Evolutionary conservation across 768 basidiomycete genomes (phyloP).

Genomic region (Mycena vitilis): DNA sequence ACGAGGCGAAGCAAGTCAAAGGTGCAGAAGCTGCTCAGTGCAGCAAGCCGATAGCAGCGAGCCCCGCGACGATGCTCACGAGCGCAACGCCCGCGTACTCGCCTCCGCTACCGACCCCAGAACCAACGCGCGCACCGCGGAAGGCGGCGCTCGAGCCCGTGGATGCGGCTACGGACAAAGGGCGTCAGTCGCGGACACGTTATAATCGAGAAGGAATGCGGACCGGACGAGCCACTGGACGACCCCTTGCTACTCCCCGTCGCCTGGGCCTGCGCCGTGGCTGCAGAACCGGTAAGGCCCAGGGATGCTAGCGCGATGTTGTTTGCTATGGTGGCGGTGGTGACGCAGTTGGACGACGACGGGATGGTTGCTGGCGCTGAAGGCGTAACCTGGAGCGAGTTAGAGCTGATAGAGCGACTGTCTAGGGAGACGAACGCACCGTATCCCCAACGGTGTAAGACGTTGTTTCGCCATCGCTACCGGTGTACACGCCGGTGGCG

Average conservation of each 20-base stretch:
- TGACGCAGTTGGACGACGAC: slow-evolving; percentile 54
- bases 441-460: slow-evolving; percentile 55
- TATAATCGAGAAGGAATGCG: neutral
- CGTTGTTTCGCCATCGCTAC: slow-evolving; percentile 40
- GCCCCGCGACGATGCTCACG: slow-evolving; percentile 16
- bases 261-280: neutral
- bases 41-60: slow-evolving; percentile 29
- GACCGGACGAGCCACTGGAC: neutral
- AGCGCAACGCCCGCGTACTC: slow-evolving; percentile 28
- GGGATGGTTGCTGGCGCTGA: slow-evolving; percentile 49
- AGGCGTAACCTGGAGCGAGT: slow-evolving; percentile 43
- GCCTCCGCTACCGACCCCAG: slow-evolving; percentile 1
- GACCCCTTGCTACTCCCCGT: neutral
- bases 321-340: slow-evolving; percentile 51
- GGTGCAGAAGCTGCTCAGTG: neutral
- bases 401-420: too few species aligned
- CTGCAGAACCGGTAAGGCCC: neutral
- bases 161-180: neutral
- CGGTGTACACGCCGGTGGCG: slow-evolving; percentile 50
- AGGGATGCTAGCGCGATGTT: slow-evolving; percentile 46
- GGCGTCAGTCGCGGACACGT: neutral
- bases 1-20: neutral
- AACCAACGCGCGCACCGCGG: slow-evolving; percentile 15
- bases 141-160: slow-evolving; percentile 13
- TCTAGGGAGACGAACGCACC: neutral